A percentile compares a stretch with the other conserved stretches of the same genome.
phyloP scores from a whole-genome alignment of 129 eudicot species.

The Flaveria brownii region DNA sequence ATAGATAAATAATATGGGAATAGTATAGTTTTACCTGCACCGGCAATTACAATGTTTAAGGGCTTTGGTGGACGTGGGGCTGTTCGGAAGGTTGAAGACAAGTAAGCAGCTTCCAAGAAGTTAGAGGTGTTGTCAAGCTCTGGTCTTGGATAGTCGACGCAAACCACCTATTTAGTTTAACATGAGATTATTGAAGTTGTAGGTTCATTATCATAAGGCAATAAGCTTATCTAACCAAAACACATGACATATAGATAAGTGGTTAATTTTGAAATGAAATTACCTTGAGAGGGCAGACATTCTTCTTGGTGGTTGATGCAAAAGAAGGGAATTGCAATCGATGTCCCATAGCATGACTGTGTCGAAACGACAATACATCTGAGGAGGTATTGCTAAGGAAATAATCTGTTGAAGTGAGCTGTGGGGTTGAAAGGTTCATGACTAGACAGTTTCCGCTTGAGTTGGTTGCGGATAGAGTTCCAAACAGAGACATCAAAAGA shows the following conservation, averaged over 20 bases:
- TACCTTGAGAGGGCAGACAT: conserved; percentile 56
- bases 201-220: too few species aligned
- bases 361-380: conserved; percentile 37
- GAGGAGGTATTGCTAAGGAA: too few species aligned
- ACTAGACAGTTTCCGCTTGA: conserved; percentile 3
- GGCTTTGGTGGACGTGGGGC: conserved; percentile 81
- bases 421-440: conserved; percentile 38
- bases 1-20: too few species aligned
- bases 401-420: conserved; percentile 26
- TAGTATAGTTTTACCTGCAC: conserved; percentile 63
- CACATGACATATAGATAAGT: too few species aligned
- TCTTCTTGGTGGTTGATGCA: conserved; percentile 34
- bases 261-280: too few species aligned
- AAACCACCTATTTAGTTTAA: conserved; percentile 54
- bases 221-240: too few species aligned
- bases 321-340: conserved; percentile 37
- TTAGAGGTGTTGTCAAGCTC: conserved; percentile 85
- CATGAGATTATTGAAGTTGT: neutral
- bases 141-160: conserved; percentile 94
- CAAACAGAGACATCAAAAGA: neutral
- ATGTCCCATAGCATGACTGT: conserved; percentile 43
- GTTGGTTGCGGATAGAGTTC: too few species aligned
- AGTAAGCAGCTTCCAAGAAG: conserved; percentile 83
- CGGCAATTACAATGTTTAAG: conserved; percentile 78
- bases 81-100: conserved; percentile 71